Conservation (phyloP, 768 basidiomycete species). For the Fomitopsis serialis region DNA sequence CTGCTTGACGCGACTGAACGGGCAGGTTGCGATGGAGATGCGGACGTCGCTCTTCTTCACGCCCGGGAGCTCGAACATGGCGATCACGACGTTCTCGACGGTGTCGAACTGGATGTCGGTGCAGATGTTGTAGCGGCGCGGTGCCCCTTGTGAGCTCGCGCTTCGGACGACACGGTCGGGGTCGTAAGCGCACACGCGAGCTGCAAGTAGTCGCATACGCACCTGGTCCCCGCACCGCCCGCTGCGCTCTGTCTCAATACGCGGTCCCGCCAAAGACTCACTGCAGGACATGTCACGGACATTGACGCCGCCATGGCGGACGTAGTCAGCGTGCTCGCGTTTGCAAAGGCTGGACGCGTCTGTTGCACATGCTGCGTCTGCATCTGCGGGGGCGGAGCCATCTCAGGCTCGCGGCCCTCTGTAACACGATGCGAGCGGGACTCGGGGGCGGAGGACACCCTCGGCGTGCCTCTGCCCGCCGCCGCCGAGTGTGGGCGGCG, state of each 20-base stretch:
- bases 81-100: conserved; percentile 45
- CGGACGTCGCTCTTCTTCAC: conserved; percentile 51
- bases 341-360: neutral
- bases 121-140: conserved; percentile 43
- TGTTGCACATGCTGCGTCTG: neutral
- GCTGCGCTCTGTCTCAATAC: conserved; percentile 4
- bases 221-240: neutral
- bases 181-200: neutral
- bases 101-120: conserved; percentile 57
- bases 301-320: conserved; percentile 10
- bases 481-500: conserved; percentile 13
- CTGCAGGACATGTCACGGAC: conserved; percentile 14
- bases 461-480: neutral
- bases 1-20: conserved; percentile 58
- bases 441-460: neutral
- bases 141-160: neutral
- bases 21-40: conserved; percentile 54
- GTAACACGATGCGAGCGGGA: neutral
- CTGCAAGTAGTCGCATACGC: conserved; percentile 5
- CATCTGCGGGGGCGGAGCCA: neutral
- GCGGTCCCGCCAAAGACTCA: conserved; percentile 11
- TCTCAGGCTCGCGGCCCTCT: neutral
- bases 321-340: neutral
- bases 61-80: conserved; percentile 68
- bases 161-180: neutral